These are phyloP conservation scores for Suaeda aralocaspica DNA, from an alignment of 148 eudicot species.

Conservation along the genomic window DNA sequence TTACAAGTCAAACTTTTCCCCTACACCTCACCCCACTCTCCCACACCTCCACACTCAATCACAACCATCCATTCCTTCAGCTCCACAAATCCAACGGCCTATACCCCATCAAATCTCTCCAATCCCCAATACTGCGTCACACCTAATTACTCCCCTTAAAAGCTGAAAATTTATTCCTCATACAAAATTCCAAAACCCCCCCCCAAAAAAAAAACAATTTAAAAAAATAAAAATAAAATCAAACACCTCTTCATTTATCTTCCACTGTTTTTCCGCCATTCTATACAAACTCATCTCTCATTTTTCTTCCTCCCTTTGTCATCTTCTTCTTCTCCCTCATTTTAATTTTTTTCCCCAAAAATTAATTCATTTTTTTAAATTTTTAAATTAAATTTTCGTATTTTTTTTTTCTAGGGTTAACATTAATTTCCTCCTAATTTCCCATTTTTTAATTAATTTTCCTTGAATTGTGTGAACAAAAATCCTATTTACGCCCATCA, in stretches of 20 bases:
- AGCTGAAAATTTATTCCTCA: slow-evolving; percentile 2
- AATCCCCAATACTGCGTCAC: not conserved
- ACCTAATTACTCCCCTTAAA: not conserved
- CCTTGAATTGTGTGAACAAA: too few species aligned
- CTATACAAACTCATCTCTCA: not conserved
- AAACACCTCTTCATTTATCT: not conserved
- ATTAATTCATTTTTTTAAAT: not conserved
- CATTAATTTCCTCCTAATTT: too few species aligned
- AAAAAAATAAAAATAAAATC: slow-evolving; percentile 2
- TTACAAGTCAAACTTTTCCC: slow-evolving; percentile 13
- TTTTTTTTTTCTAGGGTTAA: too few species aligned
- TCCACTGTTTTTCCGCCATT: not conserved
- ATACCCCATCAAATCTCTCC: too few species aligned
- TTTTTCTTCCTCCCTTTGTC: not conserved
- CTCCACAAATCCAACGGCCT: not conserved
- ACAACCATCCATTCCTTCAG: not conserved
- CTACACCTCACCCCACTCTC: not conserved
- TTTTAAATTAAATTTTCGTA: too few species aligned
- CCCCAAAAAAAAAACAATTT: too few species aligned
- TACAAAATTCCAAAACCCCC: not conserved
- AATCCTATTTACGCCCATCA: not conserved
- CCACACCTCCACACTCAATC: not conserved
- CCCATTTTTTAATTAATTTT: too few species aligned
- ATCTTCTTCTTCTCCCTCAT: not conserved
- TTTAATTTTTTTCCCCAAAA: not conserved